Percentiles rank a stretch among this genome's conserved stretches.
phyloP scores from a whole-genome alignment of 2,329 filamentous ascomycete species.

The Thielaviopsis ethacetica region DNA sequence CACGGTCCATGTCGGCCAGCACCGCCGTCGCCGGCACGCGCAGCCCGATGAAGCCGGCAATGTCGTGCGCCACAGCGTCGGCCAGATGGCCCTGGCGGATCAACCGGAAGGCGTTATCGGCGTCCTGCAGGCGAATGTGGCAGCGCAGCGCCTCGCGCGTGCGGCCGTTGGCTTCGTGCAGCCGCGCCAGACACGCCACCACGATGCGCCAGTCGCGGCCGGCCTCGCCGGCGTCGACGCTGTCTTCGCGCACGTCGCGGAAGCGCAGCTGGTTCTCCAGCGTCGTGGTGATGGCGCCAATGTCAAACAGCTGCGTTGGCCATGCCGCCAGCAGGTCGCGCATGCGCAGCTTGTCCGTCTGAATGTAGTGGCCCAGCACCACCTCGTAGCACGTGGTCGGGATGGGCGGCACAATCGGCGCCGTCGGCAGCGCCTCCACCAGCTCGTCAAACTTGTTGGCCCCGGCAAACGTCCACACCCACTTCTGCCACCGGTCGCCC shows the following conservation, averaged over 20 bases:
- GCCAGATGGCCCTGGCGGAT: constrained; percentile 83
- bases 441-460: constrained; percentile 83
- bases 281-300: constrained; percentile 56
- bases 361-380: constrained; percentile 76
- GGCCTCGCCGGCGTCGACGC: constrained; percentile 53
- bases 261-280: constrained; percentile 71
- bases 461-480: constrained; percentile 83
- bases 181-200: constrained; percentile 68
- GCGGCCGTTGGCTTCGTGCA: constrained; percentile 69
- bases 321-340: constrained; percentile 67
- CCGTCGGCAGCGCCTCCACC: constrained; percentile 61
- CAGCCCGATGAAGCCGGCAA: constrained; percentile 73
- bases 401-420: constrained; percentile 62
- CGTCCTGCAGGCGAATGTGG: constrained; percentile 83
- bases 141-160: constrained; percentile 72
- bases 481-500: constrained; percentile 79
- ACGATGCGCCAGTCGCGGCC: constrained; percentile 78
- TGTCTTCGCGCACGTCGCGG: constrained; percentile 58
- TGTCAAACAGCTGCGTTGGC: constrained; percentile 72
- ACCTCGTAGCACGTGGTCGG: constrained; percentile 76
- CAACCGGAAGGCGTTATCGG: constrained; percentile 70
- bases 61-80: constrained; percentile 76
- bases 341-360: constrained; percentile 57
- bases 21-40: constrained; percentile 51
- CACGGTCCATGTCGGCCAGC: constrained; percentile 43